phyloP scores from a whole-genome alignment of 2,329 filamentous ascomycete species.

The Penicillium crustosum region DNA sequence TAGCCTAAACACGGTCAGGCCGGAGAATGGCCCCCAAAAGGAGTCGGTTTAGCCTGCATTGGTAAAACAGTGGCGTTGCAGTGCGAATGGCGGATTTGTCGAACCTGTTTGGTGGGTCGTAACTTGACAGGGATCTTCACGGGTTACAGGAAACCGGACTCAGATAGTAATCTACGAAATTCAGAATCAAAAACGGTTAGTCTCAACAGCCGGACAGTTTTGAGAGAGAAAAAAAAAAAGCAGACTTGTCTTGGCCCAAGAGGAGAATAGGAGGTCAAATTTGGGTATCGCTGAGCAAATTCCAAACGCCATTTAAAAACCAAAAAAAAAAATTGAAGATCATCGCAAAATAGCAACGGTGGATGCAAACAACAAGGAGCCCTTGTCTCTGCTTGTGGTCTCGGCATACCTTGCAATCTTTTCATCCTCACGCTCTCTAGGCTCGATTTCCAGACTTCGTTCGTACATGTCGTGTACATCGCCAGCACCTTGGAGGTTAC shows the following conservation, averaged over 20 bases:
- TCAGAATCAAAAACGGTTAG: conserved; percentile 33
- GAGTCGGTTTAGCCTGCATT: conserved; percentile 3
- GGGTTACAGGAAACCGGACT: conserved; percentile 50
- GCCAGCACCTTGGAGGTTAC: conserved; percentile 90
- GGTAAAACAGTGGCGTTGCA: conserved; percentile 13
- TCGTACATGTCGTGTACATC: conserved; percentile 99
- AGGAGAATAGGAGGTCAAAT: conserved; percentile 24
- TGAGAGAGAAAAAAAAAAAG: conserved; percentile 14
- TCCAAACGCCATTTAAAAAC: conserved; percentile 16
- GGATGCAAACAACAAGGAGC: conserved; percentile 35
- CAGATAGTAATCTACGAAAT: conserved; percentile 47
- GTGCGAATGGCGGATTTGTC: conserved; percentile 12
- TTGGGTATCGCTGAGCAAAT: conserved; percentile 34
- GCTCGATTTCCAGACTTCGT: conserved; percentile 89
- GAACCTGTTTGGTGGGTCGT: conserved; percentile 18
- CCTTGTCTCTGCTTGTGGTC: conserved; percentile 35
- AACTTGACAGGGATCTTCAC: conserved; percentile 24
- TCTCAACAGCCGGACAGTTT: conserved; percentile 28
- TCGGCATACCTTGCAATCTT: conserved; percentile 91
- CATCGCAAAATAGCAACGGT: conserved; percentile 36
- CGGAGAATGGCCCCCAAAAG: conserved; percentile 4
- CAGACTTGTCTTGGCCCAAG: conserved; percentile 6
- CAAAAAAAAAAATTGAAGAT: conserved; percentile 20
- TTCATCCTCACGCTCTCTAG: conserved; percentile 94
- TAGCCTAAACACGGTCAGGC: conserved; percentile 13